Base-by-base conservation (phyloP, 805 yeast species). In the Pichia paraexigua region DNA sequence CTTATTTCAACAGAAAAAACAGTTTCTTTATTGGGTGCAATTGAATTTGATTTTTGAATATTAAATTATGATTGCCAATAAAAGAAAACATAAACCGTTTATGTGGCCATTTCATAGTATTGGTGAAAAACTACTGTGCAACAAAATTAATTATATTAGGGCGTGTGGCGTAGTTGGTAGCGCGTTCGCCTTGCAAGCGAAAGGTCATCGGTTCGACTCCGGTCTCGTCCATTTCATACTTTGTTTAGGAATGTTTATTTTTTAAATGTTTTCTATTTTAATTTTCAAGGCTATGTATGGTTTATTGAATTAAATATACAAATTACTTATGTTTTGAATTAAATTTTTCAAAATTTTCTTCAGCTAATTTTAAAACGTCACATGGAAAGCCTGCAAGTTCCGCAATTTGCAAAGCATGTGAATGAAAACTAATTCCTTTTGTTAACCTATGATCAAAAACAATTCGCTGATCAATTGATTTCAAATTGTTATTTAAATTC, bases 131-230 rank as follows among this genome's bases (percentile, higher is more conserved):
- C n/a, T n/a, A n/a, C n/a, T n/a, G n/a, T n/a, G n/a, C n/a, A n/a
- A n/a, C n/a, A n/a, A n/a, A n/a, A n/a, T n/a, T n/a, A 10, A 10
- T 27, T 27, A 27, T 27, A 27, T 43, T 21, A 50, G 86, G 85
- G 86, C 85, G 83, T 80, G 84, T 80, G 85, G 85, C 85, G 85
- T 77, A 80, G 85, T 80, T 78, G 85, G 85, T 80, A 80, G 85
- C 85, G 85, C 85, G 85, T 77, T 78, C 82, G 79, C 85, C 80
- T 80, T 79, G 85, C 85, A 80, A 80, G 85, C 79, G 82, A 79
- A 77, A 80, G 85, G 87, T 81, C 86, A 79, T 80, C 80, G 85
- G 85, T 79, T 80, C 85, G 82, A 80, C 75, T 80, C 85, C 85
- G 76, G 79, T 76, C 83, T 77, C 82, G 85, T 80, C 85, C 85